Percentiles rank a stretch among this genome's conserved stretches.
These are phyloP conservation scores for Oryza glaberrima DNA, from an alignment of 176 grass and related monocot genomes.

Conservation along the genomic window DNA sequence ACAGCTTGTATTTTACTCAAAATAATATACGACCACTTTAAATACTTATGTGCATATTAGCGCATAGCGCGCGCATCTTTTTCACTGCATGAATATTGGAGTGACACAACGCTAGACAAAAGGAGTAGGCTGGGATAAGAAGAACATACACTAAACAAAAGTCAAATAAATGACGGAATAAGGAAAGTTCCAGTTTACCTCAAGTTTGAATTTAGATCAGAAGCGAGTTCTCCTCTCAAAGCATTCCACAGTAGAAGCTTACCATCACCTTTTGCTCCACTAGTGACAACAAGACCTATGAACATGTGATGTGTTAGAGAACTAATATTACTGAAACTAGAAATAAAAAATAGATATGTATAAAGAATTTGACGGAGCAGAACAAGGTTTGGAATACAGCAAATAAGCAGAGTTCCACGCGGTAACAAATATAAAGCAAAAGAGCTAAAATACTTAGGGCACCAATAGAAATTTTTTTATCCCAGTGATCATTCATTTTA, in stretches of 20 bases:
- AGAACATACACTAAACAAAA: not conserved
- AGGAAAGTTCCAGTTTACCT: conserved; percentile 60
- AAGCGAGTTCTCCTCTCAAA: conserved; percentile 92
- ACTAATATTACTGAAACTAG: conserved; percentile 23
- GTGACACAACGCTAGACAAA: not conserved
- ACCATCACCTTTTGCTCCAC: conserved; percentile 88
- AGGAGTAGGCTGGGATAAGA: not conserved
- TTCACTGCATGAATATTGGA: too few relatives aligned
- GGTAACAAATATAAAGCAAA: conserved; percentile 17
- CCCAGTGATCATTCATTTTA: not conserved
- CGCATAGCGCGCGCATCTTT: too few relatives aligned
- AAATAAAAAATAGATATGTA: conserved; percentile 24
- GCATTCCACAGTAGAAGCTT: conserved; percentile 98
- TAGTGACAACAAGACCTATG: conserved; percentile 95
- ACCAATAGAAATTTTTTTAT: not conserved
- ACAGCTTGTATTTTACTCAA: conserved; percentile 13
- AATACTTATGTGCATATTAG: not conserved
- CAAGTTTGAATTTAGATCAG: conserved; percentile 87
- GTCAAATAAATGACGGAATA: not conserved
- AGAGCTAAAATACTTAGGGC: not conserved
- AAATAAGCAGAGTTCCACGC: not conserved
- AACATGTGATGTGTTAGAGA: conserved; percentile 34
- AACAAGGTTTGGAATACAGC: conserved; percentile 1
- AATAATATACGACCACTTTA: conserved; percentile 13
- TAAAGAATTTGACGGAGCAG: not conserved